Conservation (phyloP, 352 stramenopile genomes). For the Pythium vanterpoolii region DNA sequence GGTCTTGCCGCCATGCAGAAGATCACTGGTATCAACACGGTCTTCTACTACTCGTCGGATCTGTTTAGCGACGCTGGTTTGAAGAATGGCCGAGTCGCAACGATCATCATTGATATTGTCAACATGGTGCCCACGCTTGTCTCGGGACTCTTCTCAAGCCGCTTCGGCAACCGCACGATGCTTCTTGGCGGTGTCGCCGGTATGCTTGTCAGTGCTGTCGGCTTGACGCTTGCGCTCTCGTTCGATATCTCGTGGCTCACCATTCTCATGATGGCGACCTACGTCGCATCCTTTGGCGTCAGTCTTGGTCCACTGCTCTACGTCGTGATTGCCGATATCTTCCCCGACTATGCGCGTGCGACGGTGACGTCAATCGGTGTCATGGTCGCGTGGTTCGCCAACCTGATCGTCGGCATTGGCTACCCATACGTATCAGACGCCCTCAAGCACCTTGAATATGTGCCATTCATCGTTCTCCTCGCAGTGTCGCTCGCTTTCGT, state of each 20-base stretch:
- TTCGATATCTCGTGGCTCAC: constrained; percentile 32
- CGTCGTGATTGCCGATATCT: constrained; percentile 52
- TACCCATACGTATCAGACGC: constrained; percentile 56
- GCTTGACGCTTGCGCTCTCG: constrained; percentile 52
- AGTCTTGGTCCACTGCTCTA: constrained; percentile 66
- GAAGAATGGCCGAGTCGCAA: constrained; percentile 37
- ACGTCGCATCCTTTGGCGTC: constrained; percentile 60
- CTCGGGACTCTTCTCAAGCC: constrained; percentile 35
- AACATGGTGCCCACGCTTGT: constrained; percentile 36
- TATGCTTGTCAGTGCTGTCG: constrained; percentile 43
- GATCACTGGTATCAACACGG: constrained; percentile 57
- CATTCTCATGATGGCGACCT: constrained; percentile 54
- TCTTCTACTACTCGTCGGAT: constrained; percentile 48
- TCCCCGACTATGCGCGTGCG: constrained; percentile 47
- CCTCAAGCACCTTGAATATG: constrained; percentile 36
- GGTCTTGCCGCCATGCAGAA: constrained; percentile 41
- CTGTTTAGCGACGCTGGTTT: constrained; percentile 40
- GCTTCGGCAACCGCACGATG: constrained; percentile 52
- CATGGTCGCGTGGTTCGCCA: constrained; percentile 34
- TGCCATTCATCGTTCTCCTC: constrained; percentile 20
- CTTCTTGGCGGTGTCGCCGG: constrained; percentile 34
- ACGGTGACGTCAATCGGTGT: constrained; percentile 13
- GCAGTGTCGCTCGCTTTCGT: constrained; percentile 12
- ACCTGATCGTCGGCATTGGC: constrained; percentile 46
- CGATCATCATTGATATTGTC: constrained; percentile 38